Evolutionary conservation across 2,329 filamentous ascomycete genomes (phyloP), one percentile per base, ranked within the genome.

Genomic region (Teratosphaeria pseudoeucalypti): DNA sequence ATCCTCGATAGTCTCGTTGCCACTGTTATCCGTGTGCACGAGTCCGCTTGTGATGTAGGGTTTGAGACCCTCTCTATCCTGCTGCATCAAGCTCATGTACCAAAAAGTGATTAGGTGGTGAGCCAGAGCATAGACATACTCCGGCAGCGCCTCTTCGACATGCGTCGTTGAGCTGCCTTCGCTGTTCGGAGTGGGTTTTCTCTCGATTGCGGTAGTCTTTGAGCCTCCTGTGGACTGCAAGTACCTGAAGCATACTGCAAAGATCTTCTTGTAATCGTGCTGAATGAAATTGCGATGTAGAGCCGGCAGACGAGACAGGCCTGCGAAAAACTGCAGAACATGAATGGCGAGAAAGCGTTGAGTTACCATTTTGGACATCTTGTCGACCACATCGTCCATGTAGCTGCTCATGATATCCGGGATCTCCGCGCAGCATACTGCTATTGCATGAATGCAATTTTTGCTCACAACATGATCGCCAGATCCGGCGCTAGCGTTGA

Each of bases 31-130:
- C 9, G 82, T 87, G 66, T 92, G 92, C 10, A 83, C 79, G 12
- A 99, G 80, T 64, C 90, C 90, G 68, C 87, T 90, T 11, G 89
- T 87, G 64, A 99, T 96, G 89, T 90, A 96, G 32, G 85, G 85
- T 57, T 96, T 91, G 65, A 95, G 87, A 62, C 85, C 89, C 37
- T 87, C 84, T 56, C 94, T 86, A 70, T 96, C 91, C 43, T 87
- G 84, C 57, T 96, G 81, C 69, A 90, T 92, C 66, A 99, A 74
- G 0, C 91, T 89, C 66, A 99, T 81, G 71, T 97, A 99, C 94
- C 94, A 99, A 71, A 95, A 96, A 1, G 91, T 88, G 65, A 99
- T 92, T 66, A 96, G 90, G 71, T 97, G 92, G 71, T 96, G 96
- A 9, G 92, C 92, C 57, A 97, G 78, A 1, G 91, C 89, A 72